These are phyloP conservation scores for Teunomyces tritomae DNA, from an alignment of 805 yeast genomes.

Conservation along the genomic window DNA sequence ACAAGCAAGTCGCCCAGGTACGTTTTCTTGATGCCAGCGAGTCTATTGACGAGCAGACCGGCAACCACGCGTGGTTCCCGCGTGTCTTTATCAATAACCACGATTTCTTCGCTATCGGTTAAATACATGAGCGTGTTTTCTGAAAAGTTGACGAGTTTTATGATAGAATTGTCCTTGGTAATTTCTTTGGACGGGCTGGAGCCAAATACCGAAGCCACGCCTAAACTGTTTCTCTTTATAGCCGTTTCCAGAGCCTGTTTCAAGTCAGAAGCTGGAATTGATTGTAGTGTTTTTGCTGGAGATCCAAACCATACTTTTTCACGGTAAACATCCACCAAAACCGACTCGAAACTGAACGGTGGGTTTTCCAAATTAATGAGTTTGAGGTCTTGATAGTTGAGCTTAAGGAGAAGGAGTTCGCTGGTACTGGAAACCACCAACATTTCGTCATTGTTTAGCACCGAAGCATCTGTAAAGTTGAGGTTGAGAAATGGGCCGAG, in stretches of 20 bases:
- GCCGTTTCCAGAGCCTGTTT: conserved; percentile 3
- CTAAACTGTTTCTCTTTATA: background rate
- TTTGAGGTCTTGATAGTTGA: conserved; percentile 19
- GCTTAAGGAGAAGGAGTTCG: conserved; percentile 29
- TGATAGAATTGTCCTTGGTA: background rate
- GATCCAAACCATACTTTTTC: conserved; percentile 28
- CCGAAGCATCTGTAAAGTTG: conserved; percentile 45
- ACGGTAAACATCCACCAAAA: conserved; percentile 17
- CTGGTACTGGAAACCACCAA: conserved; percentile 32
- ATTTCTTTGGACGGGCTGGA: background rate
- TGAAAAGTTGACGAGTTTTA: conserved; percentile 28
- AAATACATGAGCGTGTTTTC: conserved; percentile 27
- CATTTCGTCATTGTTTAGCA: conserved; percentile 35
- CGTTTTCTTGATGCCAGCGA: conserved; percentile 39
- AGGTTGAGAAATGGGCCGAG: conserved; percentile 48
- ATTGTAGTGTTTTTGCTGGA: conserved; percentile 8
- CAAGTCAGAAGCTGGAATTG: conserved; percentile 12
- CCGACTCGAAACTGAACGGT: conserved; percentile 13
- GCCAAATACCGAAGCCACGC: background rate
- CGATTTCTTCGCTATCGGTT: conserved; percentile 36
- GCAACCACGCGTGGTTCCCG: conserved; percentile 20
- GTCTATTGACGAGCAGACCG: conserved; percentile 34
- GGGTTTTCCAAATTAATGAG: conserved; percentile 15
- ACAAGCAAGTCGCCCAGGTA: conserved; percentile 27
- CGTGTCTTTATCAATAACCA: conserved; percentile 18